Conservation (phyloP, 2,329 filamentous ascomycete genomes). For the Myriangium duriaei region DNA sequence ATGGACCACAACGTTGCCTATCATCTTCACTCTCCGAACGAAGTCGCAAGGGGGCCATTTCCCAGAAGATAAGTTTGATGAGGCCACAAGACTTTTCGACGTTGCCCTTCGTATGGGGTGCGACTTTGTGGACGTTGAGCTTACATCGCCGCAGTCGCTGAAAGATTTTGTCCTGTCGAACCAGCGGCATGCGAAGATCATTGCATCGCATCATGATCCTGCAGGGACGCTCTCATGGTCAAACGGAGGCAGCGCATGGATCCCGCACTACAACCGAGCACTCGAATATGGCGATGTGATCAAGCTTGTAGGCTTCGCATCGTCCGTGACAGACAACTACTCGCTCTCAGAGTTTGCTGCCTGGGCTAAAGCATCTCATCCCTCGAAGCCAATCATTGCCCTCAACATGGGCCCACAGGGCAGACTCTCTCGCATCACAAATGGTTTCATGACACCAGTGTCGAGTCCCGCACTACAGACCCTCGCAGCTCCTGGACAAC, state of each 20-base stretch:
- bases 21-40: constrained; percentile 88
- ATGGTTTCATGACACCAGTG: constrained; percentile 88
- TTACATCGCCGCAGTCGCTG: constrained; percentile 68
- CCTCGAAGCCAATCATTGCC: constrained; percentile 68
- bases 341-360: constrained; percentile 69
- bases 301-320: constrained; percentile 80
- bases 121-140: constrained; percentile 88
- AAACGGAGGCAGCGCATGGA: constrained; percentile 60
- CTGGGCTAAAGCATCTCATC: constrained; percentile 58
- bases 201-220: constrained; percentile 92
- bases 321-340: constrained; percentile 71
- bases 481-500: constrained; percentile 85
- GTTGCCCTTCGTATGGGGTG: constrained; percentile 71
- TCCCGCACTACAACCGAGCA: constrained; percentile 77
- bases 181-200: constrained; percentile 66
- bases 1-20: constrained; percentile 56
- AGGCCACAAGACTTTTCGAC: constrained; percentile 59
- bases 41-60: constrained; percentile 78
- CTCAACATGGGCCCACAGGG: constrained; percentile 89
- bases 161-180: constrained; percentile 41
- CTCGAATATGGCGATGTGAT: constrained; percentile 84
- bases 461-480: constrained; percentile 81
- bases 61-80: constrained; percentile 58
- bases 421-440: constrained; percentile 80
- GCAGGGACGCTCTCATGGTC: constrained; percentile 68